Percentiles rank a stretch among this genome's conserved stretches.
Evolutionary conservation across 202 grass and related monocot genomes (phyloP).

Genomic region (Zoysia matrella): DNA sequence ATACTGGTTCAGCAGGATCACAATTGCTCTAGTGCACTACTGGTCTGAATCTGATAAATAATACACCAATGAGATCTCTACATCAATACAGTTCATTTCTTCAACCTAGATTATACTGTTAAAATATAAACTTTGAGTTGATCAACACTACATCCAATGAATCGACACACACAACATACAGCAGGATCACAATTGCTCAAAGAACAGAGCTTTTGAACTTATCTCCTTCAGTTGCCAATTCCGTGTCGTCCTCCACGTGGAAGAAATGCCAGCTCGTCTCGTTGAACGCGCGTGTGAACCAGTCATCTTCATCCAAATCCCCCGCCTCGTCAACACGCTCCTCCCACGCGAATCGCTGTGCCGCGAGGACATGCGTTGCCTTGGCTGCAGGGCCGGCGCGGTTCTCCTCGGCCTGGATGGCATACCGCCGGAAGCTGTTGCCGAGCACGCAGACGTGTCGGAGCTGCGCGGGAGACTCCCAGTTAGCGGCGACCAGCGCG

Average conservation of each 20-base stretch:
- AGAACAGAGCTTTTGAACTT: conserved; percentile 34
- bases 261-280: conserved; percentile 99
- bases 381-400: conserved; percentile 36
- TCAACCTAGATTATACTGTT: too few species aligned
- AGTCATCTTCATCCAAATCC: conserved; percentile 54
- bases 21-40: neutral
- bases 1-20: too few species aligned
- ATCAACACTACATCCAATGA: neutral
- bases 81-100: conserved; percentile 4
- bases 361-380: conserved; percentile 55
- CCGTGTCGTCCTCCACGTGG: conserved; percentile 37
- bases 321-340: conserved; percentile 45
- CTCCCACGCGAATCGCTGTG: conserved; percentile 54
- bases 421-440: conserved; percentile 80
- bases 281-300: conserved; percentile 65
- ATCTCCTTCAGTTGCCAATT: conserved; percentile 45
- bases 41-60: neutral
- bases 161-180: neutral
- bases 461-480: conserved; percentile 56
- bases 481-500: conserved; percentile 72
- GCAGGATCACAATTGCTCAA: conserved; percentile 13
- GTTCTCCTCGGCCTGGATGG: conserved; percentile 42
- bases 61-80: neutral
- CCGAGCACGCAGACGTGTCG: conserved; percentile 65
- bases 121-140: neutral